Conservation (phyloP, 352 stramenopile genomes). For the Blastocystis sp. region DNA sequence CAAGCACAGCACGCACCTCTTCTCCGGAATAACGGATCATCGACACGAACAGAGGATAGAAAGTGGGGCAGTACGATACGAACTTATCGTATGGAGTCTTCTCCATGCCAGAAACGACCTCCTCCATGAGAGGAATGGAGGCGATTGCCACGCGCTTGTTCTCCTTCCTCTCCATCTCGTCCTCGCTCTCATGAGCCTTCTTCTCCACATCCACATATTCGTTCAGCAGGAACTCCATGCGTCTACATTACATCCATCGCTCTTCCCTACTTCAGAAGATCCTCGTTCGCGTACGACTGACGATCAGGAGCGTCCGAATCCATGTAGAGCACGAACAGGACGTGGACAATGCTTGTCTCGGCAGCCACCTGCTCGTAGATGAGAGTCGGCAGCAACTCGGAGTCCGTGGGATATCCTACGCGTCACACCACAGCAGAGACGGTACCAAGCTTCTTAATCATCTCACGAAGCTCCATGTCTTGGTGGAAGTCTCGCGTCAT, state of each 20-base stretch:
- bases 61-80: neutral
- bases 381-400: conserved; percentile 32
- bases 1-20: neutral
- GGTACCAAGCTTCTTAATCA: conserved; percentile 50
- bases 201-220: conserved; percentile 56
- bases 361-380: conserved; percentile 53
- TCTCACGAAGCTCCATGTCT: conserved; percentile 24
- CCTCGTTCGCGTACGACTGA: conserved; percentile 25
- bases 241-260: neutral
- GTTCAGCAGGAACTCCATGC: conserved; percentile 29
- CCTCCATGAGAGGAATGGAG: conserved; percentile 17
- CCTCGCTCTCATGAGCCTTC: conserved; percentile 1
- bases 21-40: conserved; percentile 39
- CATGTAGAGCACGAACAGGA: conserved; percentile 61
- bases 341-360: conserved; percentile 49
- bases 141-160: conserved; percentile 23
- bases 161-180: conserved; percentile 10
- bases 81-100: conserved; percentile 58
- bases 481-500: conserved; percentile 58
- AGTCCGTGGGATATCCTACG: conserved; percentile 37
- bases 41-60: conserved; percentile 41
- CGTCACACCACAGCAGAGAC: neutral
- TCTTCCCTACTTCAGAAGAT: conserved; percentile 3
- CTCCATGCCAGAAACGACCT: conserved; percentile 13
- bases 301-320: conserved; percentile 9